Base-by-base conservation (phyloP, 192 early-diverging fungal species). In the Coemansia sp. region DNA sequence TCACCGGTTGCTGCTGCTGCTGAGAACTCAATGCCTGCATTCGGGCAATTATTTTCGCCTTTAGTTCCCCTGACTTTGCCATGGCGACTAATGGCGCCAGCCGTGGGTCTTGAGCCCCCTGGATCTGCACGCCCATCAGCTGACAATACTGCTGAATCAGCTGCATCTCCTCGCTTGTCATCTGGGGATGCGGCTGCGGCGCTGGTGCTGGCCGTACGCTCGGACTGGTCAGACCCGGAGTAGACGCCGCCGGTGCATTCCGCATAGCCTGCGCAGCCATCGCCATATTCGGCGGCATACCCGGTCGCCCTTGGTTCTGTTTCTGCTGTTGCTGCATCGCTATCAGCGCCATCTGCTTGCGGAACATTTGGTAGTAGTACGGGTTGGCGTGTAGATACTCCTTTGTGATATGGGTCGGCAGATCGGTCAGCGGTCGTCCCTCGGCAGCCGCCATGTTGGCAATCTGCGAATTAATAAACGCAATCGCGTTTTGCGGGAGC, bases 301-400 rank as follows among this genome's bases (percentile, higher is more conserved):
- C 60, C 14, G 75, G 75, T 3, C 70, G 58, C 31, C 72, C 61
- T 25, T 59, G 67, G 4, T 63, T 58, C 54, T 67, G 60, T 11
- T 52, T 64, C 48, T 66, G 70, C 36, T 36, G 38, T 17, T 55
- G 61, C 53, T 65, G 62, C 51, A 40, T 14, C 51, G 40, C 24
- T 3, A 67, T 15, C 3, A 23, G 15, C 5, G 49, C 31, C 56
- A 76, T 52, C 15, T 76, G 58, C 36, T 62, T 58, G 7, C 69
- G 61, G 6, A 77, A 63, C 21, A 71, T 58, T 1, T 54, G 55
- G n/a, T 18, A 48, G 38, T 77, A 71, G 20, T 67, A 59, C 6
- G 74, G 74, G 20, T 77, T 67, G 10, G 74, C 74, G 37, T 71
- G 65, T 40, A 77, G 50, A 54, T 68, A 77, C 42, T 77, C 74